A percentile compares a stretch with the other conserved stretches of the same genome.
Conservation (phyloP, 176 grass and related monocot species). For the Triticum timopheevii region DNA sequence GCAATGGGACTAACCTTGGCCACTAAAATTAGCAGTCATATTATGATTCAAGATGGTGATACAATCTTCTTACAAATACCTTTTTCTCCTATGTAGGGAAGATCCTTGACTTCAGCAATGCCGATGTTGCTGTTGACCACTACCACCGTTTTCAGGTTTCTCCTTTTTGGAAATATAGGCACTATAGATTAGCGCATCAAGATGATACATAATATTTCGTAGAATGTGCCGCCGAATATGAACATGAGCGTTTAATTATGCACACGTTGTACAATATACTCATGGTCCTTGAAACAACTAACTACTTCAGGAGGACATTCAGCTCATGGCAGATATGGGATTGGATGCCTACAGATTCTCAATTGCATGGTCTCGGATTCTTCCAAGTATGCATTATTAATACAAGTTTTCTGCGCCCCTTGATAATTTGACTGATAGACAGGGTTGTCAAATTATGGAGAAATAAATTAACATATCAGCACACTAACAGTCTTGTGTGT, state of each 20-base stretch:
- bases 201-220: neutral
- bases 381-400: slow-evolving; percentile 43
- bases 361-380: slow-evolving; percentile 74
- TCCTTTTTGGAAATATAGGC: neutral
- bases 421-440: neutral
- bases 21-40: neutral
- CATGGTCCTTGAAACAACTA: neutral
- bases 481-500: neutral
- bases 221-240: neutral
- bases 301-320: slow-evolving; percentile 54
- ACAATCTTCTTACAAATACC: neutral
- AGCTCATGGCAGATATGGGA: slow-evolving; percentile 78
- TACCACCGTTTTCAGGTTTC: slow-evolving; percentile 65
- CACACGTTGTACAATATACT: neutral
- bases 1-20: neutral
- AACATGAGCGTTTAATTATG: neutral
- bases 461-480: neutral
- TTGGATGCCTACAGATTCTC: slow-evolving; percentile 87
- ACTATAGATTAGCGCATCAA: neutral
- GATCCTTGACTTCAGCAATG: slow-evolving; percentile 72
- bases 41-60: neutral
- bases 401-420: neutral
- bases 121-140: slow-evolving; percentile 71
- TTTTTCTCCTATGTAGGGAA: slow-evolving; percentile 46
- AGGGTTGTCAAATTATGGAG: neutral